Conservation (phyloP, 2,329 filamentous ascomycete genomes). For the Trichoderma oligosporum region DNA sequence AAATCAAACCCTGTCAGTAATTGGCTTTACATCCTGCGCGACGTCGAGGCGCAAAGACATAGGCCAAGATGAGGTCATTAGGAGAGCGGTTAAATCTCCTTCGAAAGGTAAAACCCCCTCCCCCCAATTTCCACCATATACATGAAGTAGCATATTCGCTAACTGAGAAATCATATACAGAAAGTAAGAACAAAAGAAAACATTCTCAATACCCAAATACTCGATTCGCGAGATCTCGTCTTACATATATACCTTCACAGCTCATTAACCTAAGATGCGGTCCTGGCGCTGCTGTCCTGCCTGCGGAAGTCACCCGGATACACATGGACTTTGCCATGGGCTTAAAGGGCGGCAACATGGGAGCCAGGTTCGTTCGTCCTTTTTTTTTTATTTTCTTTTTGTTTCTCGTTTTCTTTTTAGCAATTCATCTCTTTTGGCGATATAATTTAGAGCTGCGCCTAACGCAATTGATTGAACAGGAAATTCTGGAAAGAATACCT, state of each 20-base stretch:
- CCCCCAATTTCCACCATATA: slow-evolving; percentile 22
- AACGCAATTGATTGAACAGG: slow-evolving; percentile 43
- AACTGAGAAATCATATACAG: slow-evolving; percentile 28
- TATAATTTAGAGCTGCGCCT: not conserved
- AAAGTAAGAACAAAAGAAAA: slow-evolving; percentile 46
- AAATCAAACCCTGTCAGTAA: slow-evolving; percentile 8
- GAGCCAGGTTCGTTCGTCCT: slow-evolving; percentile 58
- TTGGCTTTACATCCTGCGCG: slow-evolving; percentile 10
- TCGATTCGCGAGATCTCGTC: slow-evolving; percentile 21
- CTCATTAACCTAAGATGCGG: slow-evolving; percentile 73
- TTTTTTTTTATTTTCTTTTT: no score
- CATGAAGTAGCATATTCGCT: not conserved
- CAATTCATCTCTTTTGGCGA: no score
- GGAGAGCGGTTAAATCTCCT: slow-evolving; percentile 70
- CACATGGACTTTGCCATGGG: slow-evolving; percentile 66
- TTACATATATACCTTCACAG: slow-evolving; percentile 45
- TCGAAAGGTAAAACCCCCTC: slow-evolving; percentile 56
- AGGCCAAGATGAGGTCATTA: slow-evolving; percentile 43
- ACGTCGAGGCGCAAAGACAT: slow-evolving; percentile 12
- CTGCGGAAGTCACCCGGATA: slow-evolving; percentile 69
- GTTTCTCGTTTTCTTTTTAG: no score
- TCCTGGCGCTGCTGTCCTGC: slow-evolving; percentile 77
- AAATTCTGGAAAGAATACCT: slow-evolving; percentile 86
- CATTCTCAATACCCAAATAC: slow-evolving; percentile 10
- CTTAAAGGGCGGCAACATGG: slow-evolving; percentile 64